phyloP scores from a whole-genome alignment of 2,329 filamentous ascomycete species.

The Penicillium corylophilum region DNA sequence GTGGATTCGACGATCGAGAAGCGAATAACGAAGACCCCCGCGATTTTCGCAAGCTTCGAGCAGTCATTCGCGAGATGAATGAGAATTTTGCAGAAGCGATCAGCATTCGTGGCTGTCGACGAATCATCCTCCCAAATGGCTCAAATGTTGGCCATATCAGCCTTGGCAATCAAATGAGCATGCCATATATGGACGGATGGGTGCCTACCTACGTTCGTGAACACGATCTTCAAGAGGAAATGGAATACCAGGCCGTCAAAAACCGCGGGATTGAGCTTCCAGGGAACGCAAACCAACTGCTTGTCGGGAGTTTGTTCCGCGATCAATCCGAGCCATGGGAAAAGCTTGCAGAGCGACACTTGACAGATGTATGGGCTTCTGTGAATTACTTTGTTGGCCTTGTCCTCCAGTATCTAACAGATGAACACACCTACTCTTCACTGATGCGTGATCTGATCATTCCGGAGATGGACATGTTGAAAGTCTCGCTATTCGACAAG shows the following conservation, averaged over 20 bases:
- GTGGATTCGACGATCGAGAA: constrained; percentile 4
- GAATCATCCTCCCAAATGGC: constrained; percentile 1
- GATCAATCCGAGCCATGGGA: constrained; percentile 38
- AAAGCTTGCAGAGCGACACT: constrained; percentile 22
- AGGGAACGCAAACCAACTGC: constrained; percentile 35
- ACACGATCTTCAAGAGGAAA: constrained; percentile 17
- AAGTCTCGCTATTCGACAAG: constrained; percentile 18
- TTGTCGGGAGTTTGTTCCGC: constrained; percentile 35
- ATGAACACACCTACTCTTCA: constrained; percentile 19
- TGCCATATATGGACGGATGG: constrained; percentile 19
- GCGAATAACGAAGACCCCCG: constrained; percentile 10
- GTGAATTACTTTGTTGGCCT: constrained; percentile 22
- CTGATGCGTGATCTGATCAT: constrained; percentile 21
- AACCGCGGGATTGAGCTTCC: constrained; percentile 36
- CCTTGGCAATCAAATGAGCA: background rate
- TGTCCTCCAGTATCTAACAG: constrained; percentile 26
- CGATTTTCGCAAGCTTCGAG: constrained; percentile 28
- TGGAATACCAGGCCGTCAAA: constrained; percentile 28
- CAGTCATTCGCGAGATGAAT: constrained; percentile 27
- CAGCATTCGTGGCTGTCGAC: constrained; percentile 13
- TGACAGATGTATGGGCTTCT: constrained; percentile 27
- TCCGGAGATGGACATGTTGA: constrained; percentile 25
- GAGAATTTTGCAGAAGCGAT: constrained; percentile 30
- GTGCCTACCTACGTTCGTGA: constrained; percentile 2
- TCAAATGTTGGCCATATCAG: no score